These are phyloP conservation scores for Melaleuca quinquenervia DNA, from an alignment of 345 rosid species.

Conservation along the genomic window DNA sequence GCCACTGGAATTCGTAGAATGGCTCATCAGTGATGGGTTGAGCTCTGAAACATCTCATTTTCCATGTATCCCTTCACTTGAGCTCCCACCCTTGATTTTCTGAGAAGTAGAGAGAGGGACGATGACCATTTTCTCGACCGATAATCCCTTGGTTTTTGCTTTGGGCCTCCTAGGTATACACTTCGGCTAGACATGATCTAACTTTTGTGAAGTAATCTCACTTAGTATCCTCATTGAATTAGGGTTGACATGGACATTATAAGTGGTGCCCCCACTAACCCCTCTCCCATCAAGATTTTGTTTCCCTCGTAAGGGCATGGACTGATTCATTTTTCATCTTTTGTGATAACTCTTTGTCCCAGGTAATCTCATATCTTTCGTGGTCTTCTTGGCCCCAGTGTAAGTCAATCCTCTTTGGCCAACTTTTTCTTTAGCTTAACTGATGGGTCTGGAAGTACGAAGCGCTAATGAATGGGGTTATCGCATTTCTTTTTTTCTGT, in stretches of 20 bases:
- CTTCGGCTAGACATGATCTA: neutral
- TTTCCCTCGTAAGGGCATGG: neutral
- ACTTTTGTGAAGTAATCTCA: neutral
- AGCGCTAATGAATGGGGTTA: neutral
- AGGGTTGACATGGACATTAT: neutral
- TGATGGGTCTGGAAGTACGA: neutral
- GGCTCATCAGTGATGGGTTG: neutral
- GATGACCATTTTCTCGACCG: neutral
- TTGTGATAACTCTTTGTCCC: neutral
- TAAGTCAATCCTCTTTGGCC: constrained; percentile 20
- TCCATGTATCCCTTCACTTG: neutral
- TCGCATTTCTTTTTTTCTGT: neutral
- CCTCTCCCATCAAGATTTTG: neutral
- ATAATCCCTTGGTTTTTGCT: constrained; percentile 9
- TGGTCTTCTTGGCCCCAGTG: constrained; percentile 61
- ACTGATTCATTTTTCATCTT: neutral
- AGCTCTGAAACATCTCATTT: neutral
- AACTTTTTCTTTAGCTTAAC: neutral
- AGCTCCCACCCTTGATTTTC: neutral
- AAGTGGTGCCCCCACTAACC: neutral
- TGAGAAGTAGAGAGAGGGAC: neutral
- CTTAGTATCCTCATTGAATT: neutral
- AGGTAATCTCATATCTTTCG: constrained; percentile 59
- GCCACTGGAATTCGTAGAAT: neutral
- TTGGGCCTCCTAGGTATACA: constrained; percentile 26